Base-by-base conservation (phyloP, 2,329 filamentous ascomycete genomes). In the Trichophyton rubrum region DNA sequence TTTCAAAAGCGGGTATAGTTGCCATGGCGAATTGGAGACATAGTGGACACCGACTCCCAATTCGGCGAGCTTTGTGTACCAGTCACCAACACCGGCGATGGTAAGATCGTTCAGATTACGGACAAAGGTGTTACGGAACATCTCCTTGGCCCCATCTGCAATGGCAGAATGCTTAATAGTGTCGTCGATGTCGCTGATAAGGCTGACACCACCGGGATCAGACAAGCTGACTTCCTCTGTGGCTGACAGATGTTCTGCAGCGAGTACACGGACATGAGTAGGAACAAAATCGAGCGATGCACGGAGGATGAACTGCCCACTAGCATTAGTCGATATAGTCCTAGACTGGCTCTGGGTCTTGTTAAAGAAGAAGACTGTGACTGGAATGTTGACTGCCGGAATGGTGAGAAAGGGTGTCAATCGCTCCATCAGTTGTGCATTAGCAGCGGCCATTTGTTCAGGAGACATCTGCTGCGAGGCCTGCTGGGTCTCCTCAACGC, bases 1-100 rank as follows among this genome's bases (percentile, higher is more conserved):
- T 3, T 89, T 87, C 9, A 99, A 77, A 1, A 97, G 84, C 0
- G 93, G 93, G 67, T 89, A 99, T 5, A 99, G 80, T 71, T 99
- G 95, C 95, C 95, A 99, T 0, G 93, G 93, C 58, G 92, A 95
- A 73, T 99, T 99, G n/a, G 93, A 99, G 65, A 96, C 95, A 72
- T 99, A 99, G 71, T 99, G 95, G 59, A 99, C 82, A 67, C 85
- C 84, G 24, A 97, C 92, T 17, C 91, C 90, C 76, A 92, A 84
- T 20, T 85, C 79, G 43, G 87, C 81, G 74, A 99, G 80, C 20
- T 79, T 79, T 40, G 79, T 84, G 70, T 97, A 99, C 92, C 93
- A 97, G 64, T 95, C 89, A 61, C 80, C 83, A 20, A 97, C 91
- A 1, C 93, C 93, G 15, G 90, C 86, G 22, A 99, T 85, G 0